Evolutionary conservation across 2,329 filamentous ascomycete species (phyloP), one percentile per base, ranked within the genome.

Genomic region (Sarocladium kiliense): DNA sequence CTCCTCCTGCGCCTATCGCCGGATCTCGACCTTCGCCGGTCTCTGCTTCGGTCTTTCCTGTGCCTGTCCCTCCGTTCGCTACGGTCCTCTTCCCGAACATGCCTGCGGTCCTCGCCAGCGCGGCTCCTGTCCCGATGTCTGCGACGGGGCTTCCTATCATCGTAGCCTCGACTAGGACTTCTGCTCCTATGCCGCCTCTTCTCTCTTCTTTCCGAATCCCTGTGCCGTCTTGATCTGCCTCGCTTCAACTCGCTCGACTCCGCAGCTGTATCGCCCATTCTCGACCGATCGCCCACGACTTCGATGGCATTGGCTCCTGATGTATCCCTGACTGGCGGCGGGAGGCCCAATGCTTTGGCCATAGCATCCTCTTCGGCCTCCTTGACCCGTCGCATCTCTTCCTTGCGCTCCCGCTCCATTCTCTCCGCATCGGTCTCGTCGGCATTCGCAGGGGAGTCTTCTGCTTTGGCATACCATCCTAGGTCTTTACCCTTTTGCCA

Each of bases 281-380:
- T 25, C 23, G 47, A 21, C 19, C 26, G 10, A 27, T 53, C 23
- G 55, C 57, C 12, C 64, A 59, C 79, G 26, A 87, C 79, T 39
- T 84, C 86, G 11, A 96, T 70, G 0, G 88, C 82, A 67, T 94
- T 95, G 2, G 80, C 79, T 3, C 79, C 81, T 1, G 79, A 81
- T 1, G 76, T 74, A 50, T 82, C 80, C 53, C 82, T 77, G 6
- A 78, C 73, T 1, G 86, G 81, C 1, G 88, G 78, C 0, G 90
- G 91, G 27, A 97, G 74, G 0, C 94, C 94, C 54, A 99, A 74
- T 0, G 92, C 92, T 44, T 77, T 80, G 2, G 91, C 86, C 67
- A 97, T 86, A 1, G 92, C 94, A 68, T 97, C 93, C 67, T 96
- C 89, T 65, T 99, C 94, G 0, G 88, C 90, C 69, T 96, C 89